Evolutionary conservation across 2,329 filamentous ascomycete species (phyloP).

Genomic region (Microdochium bolleyi): DNA sequence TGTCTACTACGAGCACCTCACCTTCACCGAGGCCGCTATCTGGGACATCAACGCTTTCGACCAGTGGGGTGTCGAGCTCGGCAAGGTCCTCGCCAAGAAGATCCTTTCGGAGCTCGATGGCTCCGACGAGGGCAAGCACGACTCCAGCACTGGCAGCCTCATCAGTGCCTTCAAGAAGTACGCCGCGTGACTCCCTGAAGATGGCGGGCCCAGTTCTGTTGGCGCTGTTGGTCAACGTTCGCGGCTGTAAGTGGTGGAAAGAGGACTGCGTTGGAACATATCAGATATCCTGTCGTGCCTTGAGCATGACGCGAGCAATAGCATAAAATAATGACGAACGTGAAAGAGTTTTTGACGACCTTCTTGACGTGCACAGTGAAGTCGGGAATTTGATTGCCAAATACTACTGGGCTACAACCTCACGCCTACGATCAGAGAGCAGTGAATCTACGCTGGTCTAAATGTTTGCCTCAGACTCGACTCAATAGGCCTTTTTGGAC

Average conservation of each 20-base stretch:
- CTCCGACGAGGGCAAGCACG: constrained; percentile 67
- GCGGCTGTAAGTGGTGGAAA: neutral
- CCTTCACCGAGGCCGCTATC: constrained; percentile 92
- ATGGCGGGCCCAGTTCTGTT: neutral
- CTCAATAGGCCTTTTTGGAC: no score
- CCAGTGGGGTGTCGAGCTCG: constrained; percentile 98
- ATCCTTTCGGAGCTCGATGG: constrained; percentile 80
- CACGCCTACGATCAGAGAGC: no score
- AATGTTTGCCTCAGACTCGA: no score
- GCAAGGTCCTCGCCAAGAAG: constrained; percentile 93
- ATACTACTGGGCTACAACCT: no score
- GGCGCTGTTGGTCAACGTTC: neutral
- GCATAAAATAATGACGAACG: no score
- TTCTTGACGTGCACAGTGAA: no score
- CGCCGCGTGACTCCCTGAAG: constrained; percentile 12
- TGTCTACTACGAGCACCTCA: constrained; percentile 98
- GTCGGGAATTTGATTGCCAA: no score
- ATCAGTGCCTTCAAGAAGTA: constrained; percentile 89
- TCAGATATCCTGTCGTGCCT: neutral
- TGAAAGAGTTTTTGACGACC: no score
- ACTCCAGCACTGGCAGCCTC: constrained; percentile 79
- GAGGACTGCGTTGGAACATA: neutral
- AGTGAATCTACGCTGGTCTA: no score
- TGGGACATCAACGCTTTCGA: constrained; percentile 99
- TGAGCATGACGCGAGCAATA: no score